These are phyloP conservation scores for Malassezia japonica DNA, from an alignment of 1,284 basidiomycete species.

Conservation along the genomic window DNA sequence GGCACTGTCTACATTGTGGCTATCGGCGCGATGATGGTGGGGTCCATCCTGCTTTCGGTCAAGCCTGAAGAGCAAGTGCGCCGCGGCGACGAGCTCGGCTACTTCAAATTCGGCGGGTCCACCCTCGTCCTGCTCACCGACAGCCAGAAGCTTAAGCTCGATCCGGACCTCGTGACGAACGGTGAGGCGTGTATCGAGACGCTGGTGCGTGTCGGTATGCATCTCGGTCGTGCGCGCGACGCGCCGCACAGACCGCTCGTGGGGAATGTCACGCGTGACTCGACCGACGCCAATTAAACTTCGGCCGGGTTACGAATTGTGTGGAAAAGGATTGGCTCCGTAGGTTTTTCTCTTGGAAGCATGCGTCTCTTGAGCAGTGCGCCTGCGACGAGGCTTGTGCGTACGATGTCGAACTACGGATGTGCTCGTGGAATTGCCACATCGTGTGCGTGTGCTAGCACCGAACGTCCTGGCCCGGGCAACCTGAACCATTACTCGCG, in stretches of 20 bases:
- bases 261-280: too few relatives aligned
- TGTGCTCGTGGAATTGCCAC: conserved; percentile 7
- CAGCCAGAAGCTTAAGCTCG: conserved; percentile 59
- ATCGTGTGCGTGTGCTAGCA: conserved; percentile 9
- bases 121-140: conserved; percentile 30
- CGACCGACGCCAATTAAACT: neutral
- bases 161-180: conserved; percentile 74
- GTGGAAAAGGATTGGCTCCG: neutral
- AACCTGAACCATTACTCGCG: conserved; percentile 41
- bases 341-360: neutral
- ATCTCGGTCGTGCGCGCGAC: conserved; percentile 19
- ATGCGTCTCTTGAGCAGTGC: neutral
- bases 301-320: conserved; percentile 11
- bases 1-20: conserved; percentile 33
- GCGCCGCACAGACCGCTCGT: neutral
- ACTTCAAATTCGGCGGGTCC: conserved; percentile 50
- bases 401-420: neutral
- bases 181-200: conserved; percentile 61
- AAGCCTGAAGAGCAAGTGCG: conserved; percentile 67
- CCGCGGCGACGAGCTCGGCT: conserved; percentile 74
- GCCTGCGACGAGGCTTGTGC: neutral
- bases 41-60: conserved; percentile 68
- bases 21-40: conserved; percentile 54
- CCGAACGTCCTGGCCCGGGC: conserved; percentile 27
- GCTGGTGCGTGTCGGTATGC: conserved; percentile 57